Percentiles rank a stretch among this genome's conserved stretches.
phyloP scores from a whole-genome alignment of 345 rosid genomes.

The Linum lewisii region DNA sequence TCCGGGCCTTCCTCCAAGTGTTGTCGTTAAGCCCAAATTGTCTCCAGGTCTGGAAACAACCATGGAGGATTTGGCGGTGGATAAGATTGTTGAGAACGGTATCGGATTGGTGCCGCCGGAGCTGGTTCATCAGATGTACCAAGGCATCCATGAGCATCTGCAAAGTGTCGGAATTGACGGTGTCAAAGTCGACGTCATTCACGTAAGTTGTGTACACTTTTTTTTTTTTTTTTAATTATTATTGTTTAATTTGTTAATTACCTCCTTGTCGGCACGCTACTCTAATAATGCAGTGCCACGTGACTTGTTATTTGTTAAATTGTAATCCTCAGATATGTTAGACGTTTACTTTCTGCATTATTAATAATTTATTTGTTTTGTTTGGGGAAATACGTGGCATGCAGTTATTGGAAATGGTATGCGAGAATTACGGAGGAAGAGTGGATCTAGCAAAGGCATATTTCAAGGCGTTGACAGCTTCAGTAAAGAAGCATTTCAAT shows the following conservation, averaged over 20 bases:
- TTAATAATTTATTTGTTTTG: not conserved
- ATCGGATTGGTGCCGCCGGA: constrained; percentile 76
- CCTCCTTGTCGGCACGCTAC: constrained; percentile 32
- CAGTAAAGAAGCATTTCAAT: constrained; percentile 72
- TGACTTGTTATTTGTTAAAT: not conserved
- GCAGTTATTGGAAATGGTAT: constrained; percentile 81
- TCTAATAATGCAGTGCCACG: not conserved
- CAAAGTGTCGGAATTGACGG: constrained; percentile 71
- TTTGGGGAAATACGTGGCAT: not conserved
- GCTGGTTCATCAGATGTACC: constrained; percentile 51
- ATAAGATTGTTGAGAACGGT: constrained; percentile 63
- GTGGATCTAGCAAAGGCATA: constrained; percentile 83
- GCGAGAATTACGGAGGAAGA: constrained; percentile 85
- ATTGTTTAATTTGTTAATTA: not conserved
- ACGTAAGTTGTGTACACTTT: constrained; percentile 39
- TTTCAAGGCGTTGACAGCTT: constrained; percentile 63
- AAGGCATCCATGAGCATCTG: constrained; percentile 77
- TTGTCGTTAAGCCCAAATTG: constrained; percentile 40
- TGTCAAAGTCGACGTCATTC: constrained; percentile 97
- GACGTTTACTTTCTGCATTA: not conserved
- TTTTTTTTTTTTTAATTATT: not conserved
- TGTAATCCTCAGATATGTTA: no score
- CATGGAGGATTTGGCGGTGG: constrained; percentile 93
- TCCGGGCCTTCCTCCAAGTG: constrained; percentile 47
- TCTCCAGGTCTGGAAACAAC: constrained; percentile 64